Percentiles rank a stretch among this genome's conserved stretches.
Evolutionary conservation across 331 rosid species (phyloP).

Genomic region (Rhamnella rubrinervis): DNA sequence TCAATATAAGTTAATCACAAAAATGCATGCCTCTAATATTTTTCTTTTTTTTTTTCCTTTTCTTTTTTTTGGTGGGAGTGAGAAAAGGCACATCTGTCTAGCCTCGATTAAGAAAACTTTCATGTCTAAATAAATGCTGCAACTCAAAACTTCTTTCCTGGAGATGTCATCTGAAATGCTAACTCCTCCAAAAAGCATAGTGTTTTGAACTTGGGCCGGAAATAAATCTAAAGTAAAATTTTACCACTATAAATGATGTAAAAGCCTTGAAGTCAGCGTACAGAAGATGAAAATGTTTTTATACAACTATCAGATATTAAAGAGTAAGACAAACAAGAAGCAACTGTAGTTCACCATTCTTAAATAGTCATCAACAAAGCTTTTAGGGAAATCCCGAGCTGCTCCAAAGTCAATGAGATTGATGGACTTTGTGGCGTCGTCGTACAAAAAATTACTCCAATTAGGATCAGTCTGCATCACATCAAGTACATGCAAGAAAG

Average conservation of each 20-base stretch:
- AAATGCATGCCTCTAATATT: background rate
- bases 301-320: background rate
- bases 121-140: too few relatives aligned
- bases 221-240: background rate
- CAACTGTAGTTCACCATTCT: conserved; percentile 66
- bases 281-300: background rate
- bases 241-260: too few relatives aligned
- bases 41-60: too few relatives aligned
- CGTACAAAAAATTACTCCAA: conserved; percentile 91
- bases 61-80: too few relatives aligned
- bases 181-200: too few relatives aligned
- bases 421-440: conserved; percentile 61
- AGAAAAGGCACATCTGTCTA: too few relatives aligned
- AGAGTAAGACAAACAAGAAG: conserved; percentile 3
- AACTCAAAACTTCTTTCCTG: too few relatives aligned
- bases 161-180: too few relatives aligned
- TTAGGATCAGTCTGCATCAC: conserved; percentile 92
- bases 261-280: too few relatives aligned
- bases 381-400: conserved; percentile 77
- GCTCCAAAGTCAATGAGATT: conserved; percentile 97
- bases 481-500: conserved; percentile 37
- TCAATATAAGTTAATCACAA: background rate
- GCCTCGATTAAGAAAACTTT: too few relatives aligned
- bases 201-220: background rate
- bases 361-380: conserved; percentile 82